Evolutionary conservation across 2,329 filamentous ascomycete genomes (phyloP).

Genomic region (Madurella fahalii): DNA sequence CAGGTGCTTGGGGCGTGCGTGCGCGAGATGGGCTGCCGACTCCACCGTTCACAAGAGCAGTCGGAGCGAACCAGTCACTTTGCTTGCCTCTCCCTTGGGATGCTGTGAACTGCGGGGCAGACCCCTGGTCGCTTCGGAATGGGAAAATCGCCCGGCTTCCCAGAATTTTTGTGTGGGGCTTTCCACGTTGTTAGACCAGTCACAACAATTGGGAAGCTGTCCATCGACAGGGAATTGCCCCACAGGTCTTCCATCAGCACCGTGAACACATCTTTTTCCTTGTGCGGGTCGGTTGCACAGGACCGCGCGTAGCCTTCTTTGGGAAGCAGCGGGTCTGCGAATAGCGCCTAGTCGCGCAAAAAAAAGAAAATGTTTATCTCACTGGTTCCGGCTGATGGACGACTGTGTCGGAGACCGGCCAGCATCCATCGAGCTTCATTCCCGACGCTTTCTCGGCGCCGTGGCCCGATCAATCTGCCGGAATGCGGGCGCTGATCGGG

Average conservation of each 20-base stretch:
- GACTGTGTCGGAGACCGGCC: no score
- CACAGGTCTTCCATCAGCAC: background rate
- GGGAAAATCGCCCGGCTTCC: slow-evolving; percentile 22
- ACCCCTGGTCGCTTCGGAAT: slow-evolving; percentile 14
- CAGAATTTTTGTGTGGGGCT: slow-evolving; percentile 8
- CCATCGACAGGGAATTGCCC: background rate
- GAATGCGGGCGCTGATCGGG: no score
- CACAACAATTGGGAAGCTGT: background rate
- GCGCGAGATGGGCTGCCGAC: background rate
- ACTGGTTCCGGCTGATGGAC: no score
- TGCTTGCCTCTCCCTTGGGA: slow-evolving; percentile 23
- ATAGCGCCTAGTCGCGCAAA: no score
- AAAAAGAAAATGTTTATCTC: no score
- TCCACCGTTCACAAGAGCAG: slow-evolving; percentile 4
- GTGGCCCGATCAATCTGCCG: no score
- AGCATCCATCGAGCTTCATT: no score
- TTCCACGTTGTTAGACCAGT: background rate
- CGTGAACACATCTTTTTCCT: no score
- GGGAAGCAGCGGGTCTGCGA: background rate
- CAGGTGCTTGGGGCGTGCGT: slow-evolving; percentile 3
- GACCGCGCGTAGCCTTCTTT: background rate
- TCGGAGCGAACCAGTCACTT: slow-evolving; percentile 16
- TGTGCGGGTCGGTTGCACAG: background rate
- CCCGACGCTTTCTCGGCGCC: no score
- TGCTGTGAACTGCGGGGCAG: slow-evolving; percentile 9